Base-by-base conservation (phyloP, 345 rosid genomes). In the Pistacia vera region DNA sequence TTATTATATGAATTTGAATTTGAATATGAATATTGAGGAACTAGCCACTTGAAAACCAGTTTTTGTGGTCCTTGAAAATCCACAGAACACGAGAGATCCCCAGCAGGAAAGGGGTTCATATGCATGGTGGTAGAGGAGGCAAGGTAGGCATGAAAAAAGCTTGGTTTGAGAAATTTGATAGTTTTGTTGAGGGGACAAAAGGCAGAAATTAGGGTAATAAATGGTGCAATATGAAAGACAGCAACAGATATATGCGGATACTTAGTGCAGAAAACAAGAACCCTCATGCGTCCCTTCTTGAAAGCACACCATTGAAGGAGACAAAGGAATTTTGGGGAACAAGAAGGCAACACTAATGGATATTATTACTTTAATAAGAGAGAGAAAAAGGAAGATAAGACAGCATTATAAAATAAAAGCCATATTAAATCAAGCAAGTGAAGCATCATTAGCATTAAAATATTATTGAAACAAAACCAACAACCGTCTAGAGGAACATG, bases 111-210 rank as follows among this genome's bases (percentile, higher is more conserved):
- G 77, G 59, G 62, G 71, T 70, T 71, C 71, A 77, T n/a, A 66
- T 71, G 79, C 78, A 76, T 80, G 83, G 75, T 35, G 16, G 14
- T 54, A 57, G 57, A 78, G 90, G 90, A 85, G 92, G 87, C 88
- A 89, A 84, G 80, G 82, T 68, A 81, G 80, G 85, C 84, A 83
- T 66, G 46, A 75, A 80, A 71, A 77, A 66, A 69, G 76, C 60
- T 49, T 75, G 68, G 84, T 86, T 87, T 86, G 88, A 69, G 67
- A 82, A 85, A 63, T 88, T 87, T 83, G 78, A 90, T 86, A 81
- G 85, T 81, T 90, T 88, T 90, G 91, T 85, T 88, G 85, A 83
- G 91, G 91, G 88, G 91, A 88, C 91, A 86, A 54, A 68, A 67
- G 84, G 88, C 93, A 79, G 86, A 83, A 83, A 77, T 90, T 86